phyloP scores from a whole-genome alignment of 2,329 filamentous ascomycete species.

The Colletotrichum nymphaeae region DNA sequence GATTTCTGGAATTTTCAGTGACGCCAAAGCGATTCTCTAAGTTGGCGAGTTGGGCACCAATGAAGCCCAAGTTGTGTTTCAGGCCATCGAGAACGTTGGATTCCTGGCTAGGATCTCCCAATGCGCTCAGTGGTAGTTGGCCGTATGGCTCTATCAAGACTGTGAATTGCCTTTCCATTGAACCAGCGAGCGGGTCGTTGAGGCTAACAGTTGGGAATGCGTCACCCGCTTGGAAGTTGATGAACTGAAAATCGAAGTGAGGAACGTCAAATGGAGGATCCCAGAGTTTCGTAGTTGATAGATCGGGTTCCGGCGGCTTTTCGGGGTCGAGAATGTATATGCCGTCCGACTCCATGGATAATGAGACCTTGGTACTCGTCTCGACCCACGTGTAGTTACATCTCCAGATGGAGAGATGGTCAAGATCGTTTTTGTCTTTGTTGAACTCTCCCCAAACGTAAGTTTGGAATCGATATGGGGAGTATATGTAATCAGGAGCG shows the following conservation, averaged over 20 bases:
- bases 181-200: not conserved
- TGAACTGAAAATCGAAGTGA: not conserved
- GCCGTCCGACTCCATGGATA: too few species aligned
- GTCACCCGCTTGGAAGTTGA: too few species aligned
- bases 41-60: slow-evolving; percentile 8
- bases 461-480: not conserved
- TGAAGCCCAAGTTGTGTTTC: not conserved
- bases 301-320: not conserved
- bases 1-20: not conserved
- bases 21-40: slow-evolving; percentile 1
- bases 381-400: slow-evolving; percentile 17
- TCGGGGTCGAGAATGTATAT: slow-evolving; percentile 1
- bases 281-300: not conserved
- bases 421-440: not conserved
- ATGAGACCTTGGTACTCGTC: not conserved
- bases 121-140: not conserved
- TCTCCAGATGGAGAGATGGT: not conserved
- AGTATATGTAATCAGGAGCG: too few species aligned
- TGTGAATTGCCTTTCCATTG: not conserved
- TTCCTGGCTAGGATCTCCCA: slow-evolving; percentile 5
- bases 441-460: not conserved
- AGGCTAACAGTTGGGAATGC: not conserved
- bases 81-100: not conserved
- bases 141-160: not conserved
- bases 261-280: not conserved